These are phyloP conservation scores for Onygena corvina DNA, from an alignment of 2,329 filamentous ascomycete genomes.

Conservation along the genomic window DNA sequence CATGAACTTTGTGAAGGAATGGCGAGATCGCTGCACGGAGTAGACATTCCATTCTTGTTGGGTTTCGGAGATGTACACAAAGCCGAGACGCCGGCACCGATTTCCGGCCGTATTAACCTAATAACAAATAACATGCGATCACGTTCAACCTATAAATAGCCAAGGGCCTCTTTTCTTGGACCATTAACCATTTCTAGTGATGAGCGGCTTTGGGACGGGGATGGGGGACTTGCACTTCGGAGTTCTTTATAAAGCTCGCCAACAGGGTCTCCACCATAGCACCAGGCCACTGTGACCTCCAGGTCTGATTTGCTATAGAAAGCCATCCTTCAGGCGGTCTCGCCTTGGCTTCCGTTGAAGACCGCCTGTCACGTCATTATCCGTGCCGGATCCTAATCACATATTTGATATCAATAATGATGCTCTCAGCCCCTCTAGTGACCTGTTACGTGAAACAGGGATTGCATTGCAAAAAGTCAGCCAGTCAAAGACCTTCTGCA, in stretches of 20 bases:
- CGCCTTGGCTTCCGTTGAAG: neutral
- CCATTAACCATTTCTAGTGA: neutral
- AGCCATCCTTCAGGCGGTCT: neutral
- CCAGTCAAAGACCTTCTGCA: neutral
- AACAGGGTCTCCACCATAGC: neutral
- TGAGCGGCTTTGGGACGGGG: no score
- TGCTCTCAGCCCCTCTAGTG: no score
- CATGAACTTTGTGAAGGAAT: no score
- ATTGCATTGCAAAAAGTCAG: neutral
- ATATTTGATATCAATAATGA: no score
- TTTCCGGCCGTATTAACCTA: constrained; percentile 2
- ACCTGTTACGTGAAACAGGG: no score
- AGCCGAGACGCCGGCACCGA: neutral
- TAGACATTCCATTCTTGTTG: no score
- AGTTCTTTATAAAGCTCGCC: neutral
- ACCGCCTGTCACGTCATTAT: neutral
- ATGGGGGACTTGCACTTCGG: no score
- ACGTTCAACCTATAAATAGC: neutral
- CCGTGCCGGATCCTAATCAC: no score
- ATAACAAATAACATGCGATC: neutral
- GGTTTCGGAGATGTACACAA: neutral
- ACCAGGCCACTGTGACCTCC: neutral
- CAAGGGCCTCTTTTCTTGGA: neutral
- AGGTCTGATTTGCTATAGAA: neutral
- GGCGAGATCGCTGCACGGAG: no score